Conservation (phyloP, 2,329 filamentous ascomycete genomes). For the Lasiodiplodia gonubiensis region DNA sequence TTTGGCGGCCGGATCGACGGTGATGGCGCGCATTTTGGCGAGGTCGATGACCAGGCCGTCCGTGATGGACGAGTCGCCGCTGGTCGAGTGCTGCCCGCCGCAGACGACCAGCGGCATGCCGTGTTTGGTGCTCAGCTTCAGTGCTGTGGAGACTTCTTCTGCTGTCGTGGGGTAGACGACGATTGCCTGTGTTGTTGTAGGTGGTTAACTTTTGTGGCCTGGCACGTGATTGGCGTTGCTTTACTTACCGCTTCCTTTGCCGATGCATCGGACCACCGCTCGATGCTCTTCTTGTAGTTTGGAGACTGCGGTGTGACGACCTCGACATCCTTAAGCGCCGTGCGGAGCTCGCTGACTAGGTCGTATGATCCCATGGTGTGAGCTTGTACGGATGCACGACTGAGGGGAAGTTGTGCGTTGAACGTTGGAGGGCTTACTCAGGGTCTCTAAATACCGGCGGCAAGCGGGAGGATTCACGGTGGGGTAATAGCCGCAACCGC, state of each 20-base stretch:
- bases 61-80: slow-evolving; percentile 56
- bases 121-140: slow-evolving; percentile 34
- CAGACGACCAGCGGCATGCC: slow-evolving; percentile 59
- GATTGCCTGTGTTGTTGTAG: not conserved
- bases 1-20: slow-evolving; percentile 48
- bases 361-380: not conserved
- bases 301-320: slow-evolving; percentile 30
- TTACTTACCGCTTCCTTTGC: slow-evolving; percentile 32
- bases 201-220: not conserved
- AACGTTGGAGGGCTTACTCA: not conserved
- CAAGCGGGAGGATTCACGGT: no score
- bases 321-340: slow-evolving; percentile 16
- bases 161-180: slow-evolving; percentile 4
- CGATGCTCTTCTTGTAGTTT: slow-evolving; percentile 32
- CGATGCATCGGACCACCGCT: slow-evolving; percentile 33
- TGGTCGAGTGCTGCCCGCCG: slow-evolving; percentile 63
- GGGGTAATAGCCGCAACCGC: no score
- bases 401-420: not conserved
- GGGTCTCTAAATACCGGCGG: not conserved
- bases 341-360: slow-evolving; percentile 10
- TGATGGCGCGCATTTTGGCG: slow-evolving; percentile 55
- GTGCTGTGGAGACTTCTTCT: not conserved
- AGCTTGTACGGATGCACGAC: no score
- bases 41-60: slow-evolving; percentile 64
- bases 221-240: not conserved